Evolutionary conservation across 768 basidiomycete species (phyloP), one percentile per base, ranked within the genome.

Genomic region (Pleurotus eryngii): DNA sequence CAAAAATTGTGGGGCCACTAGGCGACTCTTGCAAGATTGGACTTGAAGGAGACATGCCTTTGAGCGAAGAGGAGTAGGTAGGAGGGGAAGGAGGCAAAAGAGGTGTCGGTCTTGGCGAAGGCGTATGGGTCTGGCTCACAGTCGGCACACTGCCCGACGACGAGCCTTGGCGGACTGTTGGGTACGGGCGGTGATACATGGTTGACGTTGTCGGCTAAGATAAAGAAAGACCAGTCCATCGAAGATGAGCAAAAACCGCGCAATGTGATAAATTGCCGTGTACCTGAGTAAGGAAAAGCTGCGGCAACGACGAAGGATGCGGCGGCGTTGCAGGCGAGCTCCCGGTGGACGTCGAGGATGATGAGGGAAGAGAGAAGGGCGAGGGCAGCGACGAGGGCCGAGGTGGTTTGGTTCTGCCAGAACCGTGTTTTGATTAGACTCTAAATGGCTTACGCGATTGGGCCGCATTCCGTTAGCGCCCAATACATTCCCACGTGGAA

Each of bases 1-100:
- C 89, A 58, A 77, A 89, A 59, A 90, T 73, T 11, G 79, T 83
- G 0, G 88, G 86, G 8, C 65, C 61, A 48, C 63, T 53, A 12
- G 37, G 39, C 14, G 51, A 54, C 24, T 54, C 51, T 18, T 40
- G 51, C 38, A 54, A 18, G 15, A 18, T 24, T 40, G 37, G 51
- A 8, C 38, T 40, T 11, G 39, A 22, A 18, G 51, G 35, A n/a
- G 51, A 11, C 20, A 54, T 17, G 51, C 38, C 51, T 54, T 54
- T 54, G 37, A 45, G 24, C 30, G 47, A 45, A n/a, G 56, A 14
- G 40, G 38, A 49, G 39, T 57, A 49, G 46, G 56, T 38, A 38
- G 20, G 17, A 43, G 56, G 17, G 47, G 37, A 15, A 45, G 56
- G 56, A 15, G 49, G 54, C 11, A 46, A 12, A 15, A 42, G 57